A percentile compares a stretch with the other conserved stretches of the same genome.
phyloP scores from a whole-genome alignment of 257 asterid species.

The Verbena officinalis region DNA sequence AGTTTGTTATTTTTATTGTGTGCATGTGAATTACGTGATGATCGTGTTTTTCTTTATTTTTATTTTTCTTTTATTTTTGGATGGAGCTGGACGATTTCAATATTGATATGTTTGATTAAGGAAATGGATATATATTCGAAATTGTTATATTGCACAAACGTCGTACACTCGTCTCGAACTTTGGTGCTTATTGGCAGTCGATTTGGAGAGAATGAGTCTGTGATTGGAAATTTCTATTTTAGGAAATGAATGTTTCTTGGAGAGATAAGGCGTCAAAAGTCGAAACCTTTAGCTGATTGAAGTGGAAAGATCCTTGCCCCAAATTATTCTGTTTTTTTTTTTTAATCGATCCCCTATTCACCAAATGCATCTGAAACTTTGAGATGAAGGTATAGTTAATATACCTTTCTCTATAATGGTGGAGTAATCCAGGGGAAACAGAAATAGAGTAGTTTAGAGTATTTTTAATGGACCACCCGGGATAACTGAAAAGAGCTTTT shows the following conservation, averaged over 20 bases:
- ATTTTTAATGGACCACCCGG: not conserved
- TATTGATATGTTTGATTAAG: conserved; percentile 18
- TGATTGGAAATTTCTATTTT: not conserved
- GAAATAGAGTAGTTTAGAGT: not conserved
- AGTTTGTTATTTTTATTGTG: conserved; percentile 6
- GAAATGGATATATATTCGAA: conserved; percentile 8
- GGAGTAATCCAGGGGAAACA: not conserved
- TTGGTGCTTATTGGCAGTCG: conserved; percentile 16
- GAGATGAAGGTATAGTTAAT: not conserved
- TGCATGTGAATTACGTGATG: conserved; percentile 8
- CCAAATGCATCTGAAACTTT: conserved; percentile 14
- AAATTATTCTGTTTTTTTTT: not conserved
- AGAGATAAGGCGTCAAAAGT: not conserved
- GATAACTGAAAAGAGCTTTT: not conserved
- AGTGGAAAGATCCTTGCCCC: conserved; percentile 18
- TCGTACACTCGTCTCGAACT: not conserved
- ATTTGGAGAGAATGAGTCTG: conserved; percentile 7
- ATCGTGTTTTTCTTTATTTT: conserved; percentile 1
- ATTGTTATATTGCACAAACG: not conserved
- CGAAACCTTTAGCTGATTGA: conserved; percentile 12
- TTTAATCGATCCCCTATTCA: not conserved
- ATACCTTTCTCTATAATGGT: conserved; percentile 12
- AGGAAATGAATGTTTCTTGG: conserved; percentile 11
- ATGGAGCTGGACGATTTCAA: not conserved
- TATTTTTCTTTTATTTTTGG: not conserved